Evolutionary conservation across 1,284 basidiomycete genomes (phyloP).

Genomic region (Mycosarcoma mackinlayi): DNA sequence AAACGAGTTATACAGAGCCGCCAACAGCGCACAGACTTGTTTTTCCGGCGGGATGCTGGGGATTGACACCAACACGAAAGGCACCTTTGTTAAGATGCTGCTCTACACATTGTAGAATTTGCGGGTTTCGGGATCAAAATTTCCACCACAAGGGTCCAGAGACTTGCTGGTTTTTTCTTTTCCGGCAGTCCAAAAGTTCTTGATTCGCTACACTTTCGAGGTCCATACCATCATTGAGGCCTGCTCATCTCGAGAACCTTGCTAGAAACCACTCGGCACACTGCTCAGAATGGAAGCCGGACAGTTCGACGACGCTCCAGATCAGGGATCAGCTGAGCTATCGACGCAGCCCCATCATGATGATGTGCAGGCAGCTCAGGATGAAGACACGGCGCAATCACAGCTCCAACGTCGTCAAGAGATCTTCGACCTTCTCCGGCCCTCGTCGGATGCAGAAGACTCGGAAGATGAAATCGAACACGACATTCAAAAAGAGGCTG

Average conservation of each 20-base stretch:
- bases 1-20: too few relatives aligned
- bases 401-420: slow-evolving; percentile 37
- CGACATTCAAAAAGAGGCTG: slow-evolving; percentile 11
- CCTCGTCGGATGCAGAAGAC: slow-evolving; percentile 37
- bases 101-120: not conserved
- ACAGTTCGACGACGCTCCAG: slow-evolving; percentile 44
- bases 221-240: not conserved
- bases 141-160: slow-evolving; percentile 19
- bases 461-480: slow-evolving; percentile 19
- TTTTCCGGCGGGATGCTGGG: too few relatives aligned
- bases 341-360: slow-evolving; percentile 11
- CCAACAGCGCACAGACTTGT: too few relatives aligned
- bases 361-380: slow-evolving; percentile 19
- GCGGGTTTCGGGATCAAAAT: slow-evolving; percentile 14
- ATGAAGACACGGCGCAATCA: slow-evolving; percentile 23
- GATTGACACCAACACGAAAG: too few relatives aligned
- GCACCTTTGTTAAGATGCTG: not conserved
- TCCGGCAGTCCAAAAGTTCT: slow-evolving; percentile 10
- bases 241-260: not conserved
- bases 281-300: slow-evolving; percentile 30
- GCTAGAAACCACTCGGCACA: not conserved
- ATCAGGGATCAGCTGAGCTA: slow-evolving; percentile 1
- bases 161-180: too few relatives aligned
- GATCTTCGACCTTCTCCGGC: slow-evolving; percentile 34
- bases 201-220: too few relatives aligned